Conservation (phyloP, 2,329 filamentous ascomycete genomes). For the Chaetomium strumarium region DNA sequence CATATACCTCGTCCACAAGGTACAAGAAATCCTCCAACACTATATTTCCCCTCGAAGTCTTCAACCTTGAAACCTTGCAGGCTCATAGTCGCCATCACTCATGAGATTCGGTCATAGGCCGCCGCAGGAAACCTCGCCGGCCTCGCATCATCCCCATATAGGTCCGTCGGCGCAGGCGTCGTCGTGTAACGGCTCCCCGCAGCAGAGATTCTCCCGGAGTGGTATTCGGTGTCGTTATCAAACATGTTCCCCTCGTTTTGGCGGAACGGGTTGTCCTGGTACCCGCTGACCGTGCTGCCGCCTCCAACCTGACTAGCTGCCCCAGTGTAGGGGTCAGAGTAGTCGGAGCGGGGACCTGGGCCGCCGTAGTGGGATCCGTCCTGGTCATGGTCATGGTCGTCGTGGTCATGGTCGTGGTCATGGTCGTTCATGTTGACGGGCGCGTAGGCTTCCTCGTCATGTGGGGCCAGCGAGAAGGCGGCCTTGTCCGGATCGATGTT, state of each 20-base stretch:
- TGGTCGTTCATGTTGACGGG: slow-evolving; percentile 54
- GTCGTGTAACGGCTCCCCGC: slow-evolving; percentile 33
- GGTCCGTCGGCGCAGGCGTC: slow-evolving; percentile 36
- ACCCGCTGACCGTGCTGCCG: slow-evolving; percentile 34
- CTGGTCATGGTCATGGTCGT: slow-evolving; percentile 26
- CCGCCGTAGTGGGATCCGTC: slow-evolving; percentile 20
- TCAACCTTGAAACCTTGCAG: not conserved
- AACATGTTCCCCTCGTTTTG: slow-evolving; percentile 35
- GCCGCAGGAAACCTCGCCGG: slow-evolving; percentile 51
- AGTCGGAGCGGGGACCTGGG: slow-evolving; percentile 17
- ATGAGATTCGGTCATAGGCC: slow-evolving; percentile 48
- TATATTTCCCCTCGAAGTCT: not conserved
- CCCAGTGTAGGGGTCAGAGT: slow-evolving; percentile 24
- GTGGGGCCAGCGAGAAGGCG: slow-evolving; percentile 61
- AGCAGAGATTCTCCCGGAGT: slow-evolving; percentile 26
- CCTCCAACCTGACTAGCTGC: slow-evolving; percentile 7
- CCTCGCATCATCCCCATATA: slow-evolving; percentile 38
- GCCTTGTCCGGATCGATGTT: slow-evolving; percentile 65
- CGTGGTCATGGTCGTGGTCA: slow-evolving; percentile 34
- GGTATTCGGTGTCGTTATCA: slow-evolving; percentile 47
- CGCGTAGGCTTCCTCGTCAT: slow-evolving; percentile 60
- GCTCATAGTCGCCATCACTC: slow-evolving; percentile 28
- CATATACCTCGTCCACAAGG: not conserved
- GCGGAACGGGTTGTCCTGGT: slow-evolving; percentile 27
- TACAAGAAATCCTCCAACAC: not conserved